A percentile compares a stretch with the other conserved stretches of the same genome.
Evolutionary conservation across 345 rosid genomes (phyloP).

Genomic region (Lepidium didymum): DNA sequence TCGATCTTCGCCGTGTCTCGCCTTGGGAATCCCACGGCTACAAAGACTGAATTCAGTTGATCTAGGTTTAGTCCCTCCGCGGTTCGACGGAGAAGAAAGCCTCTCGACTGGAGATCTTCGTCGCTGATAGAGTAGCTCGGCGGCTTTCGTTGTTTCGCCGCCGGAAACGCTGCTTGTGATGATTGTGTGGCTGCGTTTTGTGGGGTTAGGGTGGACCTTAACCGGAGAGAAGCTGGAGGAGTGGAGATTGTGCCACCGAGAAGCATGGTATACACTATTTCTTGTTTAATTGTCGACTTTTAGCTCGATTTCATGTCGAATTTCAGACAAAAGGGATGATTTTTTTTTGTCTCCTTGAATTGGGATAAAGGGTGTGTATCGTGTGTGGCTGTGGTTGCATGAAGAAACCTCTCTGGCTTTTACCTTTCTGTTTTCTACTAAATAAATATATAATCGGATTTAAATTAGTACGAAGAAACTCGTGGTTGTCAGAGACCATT

Average conservation of each 20-base stretch:
- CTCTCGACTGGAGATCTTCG: conserved; percentile 53
- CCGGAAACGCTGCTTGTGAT: conserved; percentile 18
- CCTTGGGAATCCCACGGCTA: conserved; percentile 82
- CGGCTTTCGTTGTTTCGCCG: conserved; percentile 6
- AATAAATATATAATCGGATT: not conserved
- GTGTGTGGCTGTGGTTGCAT: conserved; percentile 28
- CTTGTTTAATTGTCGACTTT: not conserved
- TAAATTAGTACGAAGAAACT: conserved; percentile 9
- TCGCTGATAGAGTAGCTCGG: conserved; percentile 55
- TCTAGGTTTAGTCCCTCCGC: conserved; percentile 57
- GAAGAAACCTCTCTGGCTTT: not conserved
- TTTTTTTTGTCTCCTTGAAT: not conserved
- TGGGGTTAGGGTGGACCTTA: conserved; percentile 10
- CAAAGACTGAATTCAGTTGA: conserved; percentile 69
- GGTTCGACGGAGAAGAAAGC: conserved; percentile 63
- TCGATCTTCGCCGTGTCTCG: conserved; percentile 70
- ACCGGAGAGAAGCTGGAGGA: conserved; percentile 35
- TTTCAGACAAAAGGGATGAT: not conserved
- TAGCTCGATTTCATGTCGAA: not conserved
- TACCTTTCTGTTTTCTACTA: not conserved
- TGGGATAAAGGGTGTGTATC: conserved; percentile 10
- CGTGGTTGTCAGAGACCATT: conserved; percentile 2
- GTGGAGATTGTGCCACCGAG: conserved; percentile 50
- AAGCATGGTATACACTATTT: conserved; percentile 34
- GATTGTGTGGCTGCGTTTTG: conserved; percentile 9